Conservation (phyloP, 1,284 basidiomycete species). For the Paramarasmius palmivorus region DNA sequence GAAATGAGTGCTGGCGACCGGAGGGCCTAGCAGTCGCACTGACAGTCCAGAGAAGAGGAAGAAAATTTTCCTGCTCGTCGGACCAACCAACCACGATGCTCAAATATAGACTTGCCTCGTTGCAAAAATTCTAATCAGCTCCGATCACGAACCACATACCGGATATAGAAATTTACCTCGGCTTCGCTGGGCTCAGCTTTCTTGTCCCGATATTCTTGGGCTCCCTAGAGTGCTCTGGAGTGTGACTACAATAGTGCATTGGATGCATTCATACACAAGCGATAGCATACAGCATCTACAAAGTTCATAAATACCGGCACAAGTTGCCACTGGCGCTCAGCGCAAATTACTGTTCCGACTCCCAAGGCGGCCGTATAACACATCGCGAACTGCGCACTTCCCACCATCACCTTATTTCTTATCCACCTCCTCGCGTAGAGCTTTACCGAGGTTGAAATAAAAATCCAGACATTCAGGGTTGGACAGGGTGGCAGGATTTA, state of each 20-base stretch:
- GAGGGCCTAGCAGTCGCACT: background rate
- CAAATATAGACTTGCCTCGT: background rate
- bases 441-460: conserved; percentile 60
- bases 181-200: background rate
- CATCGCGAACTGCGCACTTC: background rate
- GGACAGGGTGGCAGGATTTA: conserved; percentile 76
- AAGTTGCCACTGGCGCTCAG: too few species aligned
- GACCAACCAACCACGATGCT: background rate
- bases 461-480: conserved; percentile 76
- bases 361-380: too few species aligned
- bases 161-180: background rate
- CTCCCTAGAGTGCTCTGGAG: too few species aligned
- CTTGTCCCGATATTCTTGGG: too few species aligned
- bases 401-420: background rate
- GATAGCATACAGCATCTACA: too few species aligned
- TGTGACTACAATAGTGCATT: too few species aligned
- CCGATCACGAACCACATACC: background rate
- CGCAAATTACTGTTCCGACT: too few species aligned
- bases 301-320: too few species aligned
- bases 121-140: conserved; percentile 2
- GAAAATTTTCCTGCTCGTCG: conserved; percentile 2
- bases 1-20: background rate
- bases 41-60: conserved; percentile 7
- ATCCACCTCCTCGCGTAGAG: conserved; percentile 43
- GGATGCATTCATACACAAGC: too few species aligned